Conservation (phyloP, 2,329 filamentous ascomycete genomes). For the Ceratocystiopsis brevicomis region DNA sequence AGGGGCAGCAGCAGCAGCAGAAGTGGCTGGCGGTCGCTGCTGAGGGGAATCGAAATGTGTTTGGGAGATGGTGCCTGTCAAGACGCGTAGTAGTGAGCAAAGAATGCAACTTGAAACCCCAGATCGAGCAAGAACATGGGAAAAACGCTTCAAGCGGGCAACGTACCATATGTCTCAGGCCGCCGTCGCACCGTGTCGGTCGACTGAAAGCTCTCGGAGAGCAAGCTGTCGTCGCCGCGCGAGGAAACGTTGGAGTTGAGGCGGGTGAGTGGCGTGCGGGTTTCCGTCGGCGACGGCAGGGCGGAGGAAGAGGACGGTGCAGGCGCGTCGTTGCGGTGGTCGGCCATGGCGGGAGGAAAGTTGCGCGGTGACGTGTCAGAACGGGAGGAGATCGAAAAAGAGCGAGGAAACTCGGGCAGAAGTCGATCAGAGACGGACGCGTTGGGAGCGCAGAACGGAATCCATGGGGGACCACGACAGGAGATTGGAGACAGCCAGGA, state of each 20-base stretch:
- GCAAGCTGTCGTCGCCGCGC: slow-evolving; percentile 17
- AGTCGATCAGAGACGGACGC: no score
- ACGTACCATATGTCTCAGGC: slow-evolving; percentile 39
- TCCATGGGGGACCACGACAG: no score
- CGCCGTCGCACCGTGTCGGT: slow-evolving; percentile 40
- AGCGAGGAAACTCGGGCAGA: no score
- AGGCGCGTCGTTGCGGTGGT: background rate
- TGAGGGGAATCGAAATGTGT: no score
- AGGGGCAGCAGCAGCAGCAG: no score
- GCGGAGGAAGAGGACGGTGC: background rate
- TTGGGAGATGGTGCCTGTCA: slow-evolving; percentile 2
- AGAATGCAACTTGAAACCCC: no score
- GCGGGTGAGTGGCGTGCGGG: background rate
- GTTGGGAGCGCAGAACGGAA: no score
- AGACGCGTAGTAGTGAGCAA: background rate
- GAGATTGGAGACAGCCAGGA: no score
- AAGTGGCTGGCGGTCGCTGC: no score
- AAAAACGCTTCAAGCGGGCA: background rate
- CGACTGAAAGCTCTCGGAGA: slow-evolving; percentile 36
- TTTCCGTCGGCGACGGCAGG: slow-evolving; percentile 3
- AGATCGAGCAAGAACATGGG: no score
- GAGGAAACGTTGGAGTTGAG: background rate
- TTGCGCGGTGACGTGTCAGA: background rate
- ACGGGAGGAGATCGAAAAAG: no score
- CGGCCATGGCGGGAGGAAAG: background rate